Conservation (phyloP, 208 protist genomes). For the Trypanosoma rangeli region DNA sequence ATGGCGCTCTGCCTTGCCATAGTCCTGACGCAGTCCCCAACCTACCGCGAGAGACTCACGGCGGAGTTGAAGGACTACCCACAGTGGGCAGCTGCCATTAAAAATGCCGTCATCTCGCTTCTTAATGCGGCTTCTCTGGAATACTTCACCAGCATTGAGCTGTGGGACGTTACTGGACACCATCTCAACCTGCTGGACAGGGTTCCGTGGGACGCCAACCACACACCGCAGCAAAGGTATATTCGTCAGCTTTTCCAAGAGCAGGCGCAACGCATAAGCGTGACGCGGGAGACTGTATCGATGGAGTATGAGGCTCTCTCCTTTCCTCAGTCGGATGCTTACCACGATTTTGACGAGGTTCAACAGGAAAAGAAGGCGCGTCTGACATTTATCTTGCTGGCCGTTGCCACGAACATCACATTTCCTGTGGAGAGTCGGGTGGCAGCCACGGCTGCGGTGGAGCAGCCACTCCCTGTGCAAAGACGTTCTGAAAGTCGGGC, state of each 20-base stretch:
- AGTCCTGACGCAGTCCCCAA: constrained; percentile 13
- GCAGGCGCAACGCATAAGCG: not conserved
- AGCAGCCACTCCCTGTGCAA: not conserved
- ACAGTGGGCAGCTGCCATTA: constrained; percentile 23
- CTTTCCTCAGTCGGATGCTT: not conserved
- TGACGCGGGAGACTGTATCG: not conserved
- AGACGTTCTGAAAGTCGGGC: not conserved
- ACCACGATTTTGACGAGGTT: constrained; percentile 2
- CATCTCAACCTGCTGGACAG: constrained; percentile 26
- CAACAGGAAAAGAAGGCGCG: constrained; percentile 6
- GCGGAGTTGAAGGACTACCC: constrained; percentile 11
- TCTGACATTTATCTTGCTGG: constrained; percentile 27
- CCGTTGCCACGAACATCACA: constrained; percentile 21
- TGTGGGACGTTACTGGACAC: constrained; percentile 26
- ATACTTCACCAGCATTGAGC: constrained; percentile 30
- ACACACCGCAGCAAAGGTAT: constrained; percentile 18
- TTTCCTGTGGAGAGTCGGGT: constrained; percentile 16
- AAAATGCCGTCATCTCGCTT: constrained; percentile 18
- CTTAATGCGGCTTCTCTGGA: constrained; percentile 24
- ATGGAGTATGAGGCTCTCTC: not conserved
- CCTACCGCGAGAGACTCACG: constrained; percentile 10
- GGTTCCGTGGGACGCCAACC: constrained; percentile 22
- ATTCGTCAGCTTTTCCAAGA: constrained; percentile 12
- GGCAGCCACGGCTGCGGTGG: not conserved
- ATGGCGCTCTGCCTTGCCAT: constrained; percentile 18